Evolutionary conservation across 345 rosid genomes (phyloP).

Genomic region (Populus pruinosa): DNA sequence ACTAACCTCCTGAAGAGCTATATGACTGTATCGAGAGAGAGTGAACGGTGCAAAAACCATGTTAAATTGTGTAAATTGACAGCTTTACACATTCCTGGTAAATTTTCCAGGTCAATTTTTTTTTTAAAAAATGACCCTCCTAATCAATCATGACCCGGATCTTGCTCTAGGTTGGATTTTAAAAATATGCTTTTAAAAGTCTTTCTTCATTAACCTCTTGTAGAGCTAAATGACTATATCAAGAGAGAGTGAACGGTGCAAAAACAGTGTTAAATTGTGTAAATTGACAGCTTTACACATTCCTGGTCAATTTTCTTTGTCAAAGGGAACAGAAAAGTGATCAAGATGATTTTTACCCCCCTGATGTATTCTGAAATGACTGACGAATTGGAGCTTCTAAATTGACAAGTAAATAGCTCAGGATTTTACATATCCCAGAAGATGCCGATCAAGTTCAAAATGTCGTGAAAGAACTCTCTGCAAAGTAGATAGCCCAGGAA

Average conservation of each 20-base stretch:
- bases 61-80: not conserved
- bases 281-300: not conserved
- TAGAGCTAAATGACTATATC: no score
- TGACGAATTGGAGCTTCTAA: not conserved
- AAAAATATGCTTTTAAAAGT: no score
- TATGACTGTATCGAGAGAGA: no score
- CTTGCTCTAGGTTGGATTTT: no score
- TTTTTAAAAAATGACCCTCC: no score
- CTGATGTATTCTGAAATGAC: not conserved
- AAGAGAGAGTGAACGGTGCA: not conserved
- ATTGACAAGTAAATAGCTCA: not conserved
- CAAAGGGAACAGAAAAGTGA: not conserved
- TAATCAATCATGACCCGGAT: no score
- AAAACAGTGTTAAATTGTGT: not conserved
- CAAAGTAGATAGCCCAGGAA: constrained; percentile 25
- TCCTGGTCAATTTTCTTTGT: not conserved
- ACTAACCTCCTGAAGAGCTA: no score
- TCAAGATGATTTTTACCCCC: not conserved
- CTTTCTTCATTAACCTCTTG: no score
- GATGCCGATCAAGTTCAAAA: constrained; percentile 77
- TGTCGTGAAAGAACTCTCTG: constrained; percentile 69
- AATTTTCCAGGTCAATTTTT: not conserved
- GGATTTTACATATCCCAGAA: constrained; percentile 54
- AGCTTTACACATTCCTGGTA: not conserved
- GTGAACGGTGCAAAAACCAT: not conserved